A percentile compares a stretch with the other conserved stretches of the same genome.
Conservation (phyloP, 1,139 yeast species). For the Pichia sp. region DNA sequence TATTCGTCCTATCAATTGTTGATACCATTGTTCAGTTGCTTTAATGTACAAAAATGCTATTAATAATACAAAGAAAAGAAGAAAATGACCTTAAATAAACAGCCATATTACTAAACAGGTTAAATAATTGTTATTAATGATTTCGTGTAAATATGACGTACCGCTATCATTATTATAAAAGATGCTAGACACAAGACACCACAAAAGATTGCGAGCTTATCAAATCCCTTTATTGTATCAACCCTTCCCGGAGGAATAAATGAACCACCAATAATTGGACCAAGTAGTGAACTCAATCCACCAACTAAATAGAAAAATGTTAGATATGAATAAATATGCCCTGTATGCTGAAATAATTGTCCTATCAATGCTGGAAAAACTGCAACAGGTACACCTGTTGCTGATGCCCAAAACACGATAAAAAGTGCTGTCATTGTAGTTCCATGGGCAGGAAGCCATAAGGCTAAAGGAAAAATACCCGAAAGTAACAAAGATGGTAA, state of each 20-base stretch:
- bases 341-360: conserved; percentile 26
- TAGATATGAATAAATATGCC: conserved; percentile 25
- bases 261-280: conserved; percentile 29
- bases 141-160: conserved; percentile 15
- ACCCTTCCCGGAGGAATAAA: conserved; percentile 27
- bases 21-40: too few relatives aligned
- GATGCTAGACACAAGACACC: conserved; percentile 24
- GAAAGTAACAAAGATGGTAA: conserved; percentile 32
- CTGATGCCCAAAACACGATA: conserved; percentile 32
- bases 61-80: too few relatives aligned
- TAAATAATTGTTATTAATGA: conserved; percentile 4
- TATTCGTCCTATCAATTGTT: too few relatives aligned
- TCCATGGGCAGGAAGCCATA: conserved; percentile 39
- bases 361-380: conserved; percentile 28
- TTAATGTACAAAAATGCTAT: too few relatives aligned
- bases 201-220: conserved; percentile 24
- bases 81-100: too few relatives aligned
- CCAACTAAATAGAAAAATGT: conserved; percentile 25
- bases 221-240: conserved; percentile 21
- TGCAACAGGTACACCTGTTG: conserved; percentile 29
- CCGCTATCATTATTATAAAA: conserved; percentile 10
- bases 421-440: conserved; percentile 30
- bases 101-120: too few relatives aligned
- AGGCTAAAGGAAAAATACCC: conserved; percentile 36
- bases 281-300: conserved; percentile 27